Evolutionary conservation across 805 yeast genomes (phyloP).

Genomic region (Schizosaccharomyces cryophilus): DNA sequence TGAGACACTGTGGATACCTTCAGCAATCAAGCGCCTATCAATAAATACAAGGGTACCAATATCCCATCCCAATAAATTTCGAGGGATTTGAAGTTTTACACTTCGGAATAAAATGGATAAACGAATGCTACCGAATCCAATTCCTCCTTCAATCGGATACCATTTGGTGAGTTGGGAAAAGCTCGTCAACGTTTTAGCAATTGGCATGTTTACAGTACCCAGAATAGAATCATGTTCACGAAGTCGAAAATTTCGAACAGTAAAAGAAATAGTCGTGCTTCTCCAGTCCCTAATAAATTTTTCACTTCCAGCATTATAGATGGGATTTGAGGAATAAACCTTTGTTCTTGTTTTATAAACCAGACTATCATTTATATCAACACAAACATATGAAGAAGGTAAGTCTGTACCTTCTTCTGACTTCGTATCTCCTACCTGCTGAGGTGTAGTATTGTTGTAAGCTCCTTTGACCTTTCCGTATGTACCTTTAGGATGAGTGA

Average conservation of each 20-base stretch:
- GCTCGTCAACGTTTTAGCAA: not conserved
- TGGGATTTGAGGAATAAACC: not conserved
- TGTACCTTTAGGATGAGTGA: not conserved
- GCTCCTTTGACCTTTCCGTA: not conserved
- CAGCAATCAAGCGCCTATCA: not conserved
- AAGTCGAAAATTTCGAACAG: not conserved
- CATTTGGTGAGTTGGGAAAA: conserved; percentile 1
- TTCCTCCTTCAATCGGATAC: conserved; percentile 1
- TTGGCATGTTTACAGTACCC: not conserved
- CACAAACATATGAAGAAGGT: conserved; percentile 1
- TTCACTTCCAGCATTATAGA: conserved; percentile 1
- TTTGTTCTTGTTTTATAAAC: conserved; percentile 1
- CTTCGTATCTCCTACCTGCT: not conserved
- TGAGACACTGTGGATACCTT: not conserved
- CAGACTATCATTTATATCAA: not conserved
- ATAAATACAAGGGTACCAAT: not conserved
- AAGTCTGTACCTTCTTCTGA: not conserved
- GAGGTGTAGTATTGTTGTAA: not conserved
- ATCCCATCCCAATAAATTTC: conserved; percentile 1
- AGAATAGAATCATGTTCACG: conserved; percentile 3
- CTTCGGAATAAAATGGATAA: conserved; percentile 1
- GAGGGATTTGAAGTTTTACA: not conserved
- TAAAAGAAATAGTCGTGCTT: not conserved
- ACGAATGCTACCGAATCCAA: conserved; percentile 1
- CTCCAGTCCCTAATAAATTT: conserved; percentile 2